Conservation (phyloP, 768 basidiomycete species). For the Lactarius quietus region DNA sequence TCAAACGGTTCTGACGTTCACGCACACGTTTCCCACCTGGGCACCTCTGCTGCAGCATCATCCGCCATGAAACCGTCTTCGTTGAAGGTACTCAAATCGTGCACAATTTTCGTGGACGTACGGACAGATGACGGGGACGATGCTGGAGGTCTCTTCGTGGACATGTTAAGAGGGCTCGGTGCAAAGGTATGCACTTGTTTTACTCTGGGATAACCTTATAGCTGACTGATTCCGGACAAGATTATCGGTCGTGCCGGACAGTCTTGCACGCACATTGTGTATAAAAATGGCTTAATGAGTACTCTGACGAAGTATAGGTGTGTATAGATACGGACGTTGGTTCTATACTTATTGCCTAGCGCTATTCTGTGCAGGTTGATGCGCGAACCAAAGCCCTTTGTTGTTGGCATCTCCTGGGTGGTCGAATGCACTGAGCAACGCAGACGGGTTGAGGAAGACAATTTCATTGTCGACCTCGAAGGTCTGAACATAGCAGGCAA, state of each 20-base stretch:
- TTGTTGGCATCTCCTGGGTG: slow-evolving; percentile 88
- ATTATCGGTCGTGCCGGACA: slow-evolving; percentile 63
- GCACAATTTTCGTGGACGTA: slow-evolving; percentile 84
- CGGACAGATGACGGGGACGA: slow-evolving; percentile 70
- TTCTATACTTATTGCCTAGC: background rate
- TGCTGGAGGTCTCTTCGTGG: slow-evolving; percentile 74
- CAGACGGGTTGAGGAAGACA: slow-evolving; percentile 57
- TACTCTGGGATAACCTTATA: background rate
- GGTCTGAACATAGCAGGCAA: slow-evolving; percentile 52
- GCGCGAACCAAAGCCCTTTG: slow-evolving; percentile 62
- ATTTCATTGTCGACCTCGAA: slow-evolving; percentile 62
- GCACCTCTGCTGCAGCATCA: slow-evolving; percentile 33
- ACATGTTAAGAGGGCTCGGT: slow-evolving; percentile 77
- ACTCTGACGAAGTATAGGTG: slow-evolving; percentile 73
- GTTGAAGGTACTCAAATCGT: slow-evolving; percentile 63
- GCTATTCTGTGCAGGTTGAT: slow-evolving; percentile 43
- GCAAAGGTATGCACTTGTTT: slow-evolving; percentile 59
- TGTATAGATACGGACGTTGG: slow-evolving; percentile 24
- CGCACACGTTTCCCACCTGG: slow-evolving; percentile 27
- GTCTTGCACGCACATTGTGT: slow-evolving; percentile 80
- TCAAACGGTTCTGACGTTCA: slow-evolving; percentile 29
- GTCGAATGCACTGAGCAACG: slow-evolving; percentile 78
- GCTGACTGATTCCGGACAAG: slow-evolving; percentile 33
- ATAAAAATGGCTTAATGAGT: slow-evolving; percentile 74
- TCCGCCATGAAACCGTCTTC: slow-evolving; percentile 23